A percentile compares a stretch with the other conserved stretches of the same genome.
Evolutionary conservation across 495 filamentous ascomycete genomes (phyloP).

Genomic region (Xylaria grammica): DNA sequence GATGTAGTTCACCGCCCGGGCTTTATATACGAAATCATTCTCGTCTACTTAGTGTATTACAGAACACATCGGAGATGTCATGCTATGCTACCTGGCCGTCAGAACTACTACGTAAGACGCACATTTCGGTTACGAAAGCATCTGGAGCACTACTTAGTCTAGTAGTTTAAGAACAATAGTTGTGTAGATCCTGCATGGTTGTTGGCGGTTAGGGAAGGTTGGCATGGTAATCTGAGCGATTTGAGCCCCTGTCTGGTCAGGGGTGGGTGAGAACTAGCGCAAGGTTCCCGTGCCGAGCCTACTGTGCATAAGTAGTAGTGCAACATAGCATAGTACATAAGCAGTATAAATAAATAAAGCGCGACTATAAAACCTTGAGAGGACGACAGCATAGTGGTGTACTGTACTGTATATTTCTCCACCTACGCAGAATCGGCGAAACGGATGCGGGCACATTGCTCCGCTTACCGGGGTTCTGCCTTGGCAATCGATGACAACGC

Average conservation of each 20-base stretch:
- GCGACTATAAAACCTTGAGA: too few species aligned
- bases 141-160: neutral
- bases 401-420: neutral
- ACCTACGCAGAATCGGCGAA: neutral
- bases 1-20: neutral
- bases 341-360: neutral
- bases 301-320: neutral
- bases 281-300: neutral
- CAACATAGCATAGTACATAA: neutral
- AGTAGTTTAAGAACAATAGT: neutral
- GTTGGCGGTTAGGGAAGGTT: constrained; percentile 7
- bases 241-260: neutral
- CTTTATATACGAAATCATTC: too few species aligned
- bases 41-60: too few species aligned
- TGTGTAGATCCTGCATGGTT: constrained; percentile 12
- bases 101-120: neutral
- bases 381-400: too few species aligned
- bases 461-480: neutral
- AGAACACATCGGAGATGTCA: too few species aligned
- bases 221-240: neutral
- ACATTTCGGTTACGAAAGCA: neutral
- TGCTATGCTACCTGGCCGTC: too few species aligned
- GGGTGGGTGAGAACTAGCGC: neutral
- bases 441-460: neutral
- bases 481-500: constrained; percentile 5